A percentile compares a stretch with the other conserved stretches of the same genome.
Conservation (phyloP, 805 yeast species). For the Wickerhamomyces sydowiorum region DNA sequence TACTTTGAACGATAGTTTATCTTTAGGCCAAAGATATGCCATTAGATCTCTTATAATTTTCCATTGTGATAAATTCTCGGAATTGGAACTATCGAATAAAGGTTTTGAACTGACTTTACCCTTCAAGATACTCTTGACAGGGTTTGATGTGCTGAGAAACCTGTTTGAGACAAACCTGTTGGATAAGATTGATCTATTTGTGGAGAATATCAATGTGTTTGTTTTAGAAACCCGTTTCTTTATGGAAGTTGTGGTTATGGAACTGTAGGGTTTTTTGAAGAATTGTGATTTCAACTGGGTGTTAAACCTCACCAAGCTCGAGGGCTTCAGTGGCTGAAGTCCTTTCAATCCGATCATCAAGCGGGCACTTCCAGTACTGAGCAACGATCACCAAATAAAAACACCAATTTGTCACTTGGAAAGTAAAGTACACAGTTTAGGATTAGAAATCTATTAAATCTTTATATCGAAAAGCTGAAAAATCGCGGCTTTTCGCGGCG, state of each 20-base stretch:
- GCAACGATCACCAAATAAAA: too few species aligned
- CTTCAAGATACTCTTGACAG: not conserved
- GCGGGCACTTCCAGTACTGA: not conserved
- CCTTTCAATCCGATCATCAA: not conserved
- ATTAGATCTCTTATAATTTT: slow-evolving; percentile 58
- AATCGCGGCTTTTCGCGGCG: too few species aligned
- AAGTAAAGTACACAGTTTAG: too few species aligned
- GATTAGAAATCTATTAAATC: too few species aligned
- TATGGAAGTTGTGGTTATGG: not conserved
- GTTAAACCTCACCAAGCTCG: not conserved
- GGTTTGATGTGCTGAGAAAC: not conserved
- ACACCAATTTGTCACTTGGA: too few species aligned
- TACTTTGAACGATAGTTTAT: slow-evolving; percentile 55
- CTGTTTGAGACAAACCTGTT: not conserved
- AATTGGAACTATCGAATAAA: not conserved
- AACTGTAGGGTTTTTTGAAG: not conserved
- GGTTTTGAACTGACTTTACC: not conserved
- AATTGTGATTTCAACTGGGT: not conserved
- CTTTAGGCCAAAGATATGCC: slow-evolving; percentile 77
- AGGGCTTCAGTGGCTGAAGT: not conserved
- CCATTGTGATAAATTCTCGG: slow-evolving; percentile 31
- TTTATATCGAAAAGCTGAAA: too few species aligned
- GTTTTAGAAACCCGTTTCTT: not conserved
- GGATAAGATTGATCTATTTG: not conserved
- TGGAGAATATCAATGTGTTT: not conserved